phyloP scores from a whole-genome alignment of 2,329 filamentous ascomycete genomes.

The Colletotrichum tabaci region DNA sequence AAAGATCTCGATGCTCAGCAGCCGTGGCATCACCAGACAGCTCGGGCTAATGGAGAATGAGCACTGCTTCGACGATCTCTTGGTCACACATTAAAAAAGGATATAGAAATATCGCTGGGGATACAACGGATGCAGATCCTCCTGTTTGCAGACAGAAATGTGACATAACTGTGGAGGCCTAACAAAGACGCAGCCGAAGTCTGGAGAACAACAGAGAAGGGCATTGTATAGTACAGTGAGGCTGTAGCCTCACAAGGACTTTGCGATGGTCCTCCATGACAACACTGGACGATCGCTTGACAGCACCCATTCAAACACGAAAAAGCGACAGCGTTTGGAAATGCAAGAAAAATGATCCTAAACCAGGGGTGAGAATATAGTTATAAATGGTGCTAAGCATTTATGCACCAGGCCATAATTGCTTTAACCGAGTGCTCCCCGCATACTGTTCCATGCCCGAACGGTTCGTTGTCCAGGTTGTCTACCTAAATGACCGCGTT shows the following conservation, averaged over 20 bases:
- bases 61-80: background rate
- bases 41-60: background rate
- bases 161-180: background rate
- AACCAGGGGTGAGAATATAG: no score
- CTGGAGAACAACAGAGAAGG: background rate
- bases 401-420: no score
- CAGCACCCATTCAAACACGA: no score
- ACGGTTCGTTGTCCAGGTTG: no score
- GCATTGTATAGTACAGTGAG: no score
- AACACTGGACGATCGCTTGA: no score
- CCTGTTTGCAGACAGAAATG: background rate
- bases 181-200: background rate
- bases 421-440: no score
- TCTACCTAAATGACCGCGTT: no score
- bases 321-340: no score
- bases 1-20: background rate
- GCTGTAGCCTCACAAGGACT: background rate
- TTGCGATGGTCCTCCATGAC: background rate
- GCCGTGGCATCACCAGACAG: background rate
- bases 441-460: no score
- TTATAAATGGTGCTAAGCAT: no score
- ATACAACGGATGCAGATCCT: background rate
- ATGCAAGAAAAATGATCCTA: no score
- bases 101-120: background rate
- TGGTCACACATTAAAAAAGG: background rate